Conservation (phyloP, 139 green algal species). For the Auxenochlorella protothecoides region DNA sequence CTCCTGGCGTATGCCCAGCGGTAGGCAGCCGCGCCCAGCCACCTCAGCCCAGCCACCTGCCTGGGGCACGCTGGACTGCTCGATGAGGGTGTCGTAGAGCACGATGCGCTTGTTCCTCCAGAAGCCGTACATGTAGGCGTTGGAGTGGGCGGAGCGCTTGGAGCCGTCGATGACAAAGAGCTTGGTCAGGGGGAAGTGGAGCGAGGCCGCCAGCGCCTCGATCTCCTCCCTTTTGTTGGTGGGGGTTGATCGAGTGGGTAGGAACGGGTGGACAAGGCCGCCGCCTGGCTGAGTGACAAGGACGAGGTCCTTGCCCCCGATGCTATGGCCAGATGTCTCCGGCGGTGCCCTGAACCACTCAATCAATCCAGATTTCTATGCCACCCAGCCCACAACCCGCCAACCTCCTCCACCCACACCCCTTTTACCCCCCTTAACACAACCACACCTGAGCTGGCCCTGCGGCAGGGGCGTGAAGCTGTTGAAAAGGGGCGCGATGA, state of each 20-base stretch:
- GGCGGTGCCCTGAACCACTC: too few species aligned
- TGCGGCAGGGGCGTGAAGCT: constrained; percentile 60
- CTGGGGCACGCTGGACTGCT: constrained; percentile 30
- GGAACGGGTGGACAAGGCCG: too few species aligned
- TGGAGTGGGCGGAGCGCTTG: constrained; percentile 51
- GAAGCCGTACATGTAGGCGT: constrained; percentile 91
- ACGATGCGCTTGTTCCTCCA: constrained; percentile 91
- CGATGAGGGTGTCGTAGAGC: constrained; percentile 77
- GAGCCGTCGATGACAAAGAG: constrained; percentile 56
- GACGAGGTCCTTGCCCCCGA: too few species aligned
- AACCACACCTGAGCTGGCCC: constrained; percentile 24
- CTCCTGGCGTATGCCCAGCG: constrained; percentile 24
- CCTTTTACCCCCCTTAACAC: too few species aligned
- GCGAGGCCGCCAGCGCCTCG: constrained; percentile 49
- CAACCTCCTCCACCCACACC: not conserved
- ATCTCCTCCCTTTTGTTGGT: constrained; percentile 29
- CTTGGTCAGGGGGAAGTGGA: constrained; percentile 73
- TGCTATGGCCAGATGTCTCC: too few species aligned
- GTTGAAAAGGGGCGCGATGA: constrained; percentile 70
- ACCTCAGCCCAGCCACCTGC: not conserved
- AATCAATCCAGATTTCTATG: not conserved
- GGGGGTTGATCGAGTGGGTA: too few species aligned
- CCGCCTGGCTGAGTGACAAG: too few species aligned
- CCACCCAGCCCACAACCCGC: not conserved
- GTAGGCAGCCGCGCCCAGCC: constrained; percentile 3